These are phyloP conservation scores for Obba rivulosa DNA, from an alignment of 768 basidiomycete species.

Conservation along the genomic window DNA sequence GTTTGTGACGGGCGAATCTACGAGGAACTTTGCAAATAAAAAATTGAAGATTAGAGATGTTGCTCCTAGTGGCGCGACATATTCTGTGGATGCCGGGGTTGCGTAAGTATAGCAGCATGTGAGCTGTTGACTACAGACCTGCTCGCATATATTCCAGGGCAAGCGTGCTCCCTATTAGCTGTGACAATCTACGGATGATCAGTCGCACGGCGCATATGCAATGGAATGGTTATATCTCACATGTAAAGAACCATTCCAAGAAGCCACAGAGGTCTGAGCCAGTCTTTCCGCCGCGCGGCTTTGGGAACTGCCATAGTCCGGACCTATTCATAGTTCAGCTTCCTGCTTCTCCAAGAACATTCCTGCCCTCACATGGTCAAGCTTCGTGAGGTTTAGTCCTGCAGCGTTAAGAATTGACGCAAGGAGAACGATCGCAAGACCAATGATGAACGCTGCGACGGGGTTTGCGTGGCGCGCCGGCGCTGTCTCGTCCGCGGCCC, in stretches of 20 bases:
- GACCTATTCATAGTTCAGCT: constrained; percentile 36
- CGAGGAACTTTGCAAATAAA: constrained; percentile 84
- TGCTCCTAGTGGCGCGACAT: constrained; percentile 93
- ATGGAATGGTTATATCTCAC: constrained; percentile 34
- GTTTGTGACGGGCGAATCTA: constrained; percentile 78
- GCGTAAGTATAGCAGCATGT: neutral
- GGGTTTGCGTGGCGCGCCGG: constrained; percentile 44
- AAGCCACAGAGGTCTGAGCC: constrained; percentile 82
- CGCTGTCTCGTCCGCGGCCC: constrained; percentile 14
- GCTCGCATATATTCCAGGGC: constrained; percentile 88
- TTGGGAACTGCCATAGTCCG: constrained; percentile 75
- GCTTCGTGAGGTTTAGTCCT: constrained; percentile 91
- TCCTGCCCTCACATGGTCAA: constrained; percentile 61
- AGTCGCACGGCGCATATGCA: neutral
- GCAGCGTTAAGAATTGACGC: constrained; percentile 87
- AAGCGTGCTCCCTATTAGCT: constrained; percentile 82
- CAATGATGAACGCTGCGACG: constrained; percentile 74
- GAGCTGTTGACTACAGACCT: constrained; percentile 34
- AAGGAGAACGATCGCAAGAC: constrained; percentile 77
- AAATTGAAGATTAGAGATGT: constrained; percentile 96
- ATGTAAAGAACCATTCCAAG: constrained; percentile 94
- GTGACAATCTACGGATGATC: constrained; percentile 53
- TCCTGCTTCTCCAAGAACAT: neutral
- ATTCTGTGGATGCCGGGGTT: constrained; percentile 46
- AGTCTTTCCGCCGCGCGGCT: constrained; percentile 66